Evolutionary conservation across 2,329 filamentous ascomycete genomes (phyloP).

Genomic region (Rachicladosporium sp.): DNA sequence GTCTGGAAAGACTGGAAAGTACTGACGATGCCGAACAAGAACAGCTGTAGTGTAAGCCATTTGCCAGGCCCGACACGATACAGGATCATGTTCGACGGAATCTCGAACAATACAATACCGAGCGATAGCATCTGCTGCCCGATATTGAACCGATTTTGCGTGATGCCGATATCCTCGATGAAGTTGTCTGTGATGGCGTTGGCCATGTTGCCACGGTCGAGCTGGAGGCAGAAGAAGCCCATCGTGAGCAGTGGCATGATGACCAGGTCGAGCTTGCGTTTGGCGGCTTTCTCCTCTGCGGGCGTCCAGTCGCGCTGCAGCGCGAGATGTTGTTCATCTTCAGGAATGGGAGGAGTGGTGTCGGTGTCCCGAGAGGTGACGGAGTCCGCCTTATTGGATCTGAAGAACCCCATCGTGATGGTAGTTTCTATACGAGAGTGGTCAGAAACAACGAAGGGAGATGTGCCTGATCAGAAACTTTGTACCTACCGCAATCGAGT

Average conservation of each 20-base stretch:
- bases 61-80: slow-evolving; percentile 25
- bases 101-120: slow-evolving; percentile 23
- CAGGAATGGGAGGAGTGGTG: not conserved
- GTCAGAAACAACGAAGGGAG: no score
- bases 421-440: no score
- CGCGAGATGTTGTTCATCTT: slow-evolving; percentile 7
- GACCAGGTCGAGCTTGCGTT: slow-evolving; percentile 21
- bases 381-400: no score
- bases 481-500: no score
- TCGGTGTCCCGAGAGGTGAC: no score
- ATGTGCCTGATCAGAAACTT: no score
- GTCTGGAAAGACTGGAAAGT: slow-evolving; percentile 31
- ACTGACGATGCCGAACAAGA: slow-evolving; percentile 27
- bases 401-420: no score
- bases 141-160: slow-evolving; percentile 22
- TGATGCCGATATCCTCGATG: slow-evolving; percentile 20
- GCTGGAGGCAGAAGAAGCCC: slow-evolving; percentile 19
- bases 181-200: slow-evolving; percentile 23
- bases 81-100: slow-evolving; percentile 21
- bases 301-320: slow-evolving; percentile 13
- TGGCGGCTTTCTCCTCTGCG: slow-evolving; percentile 19
- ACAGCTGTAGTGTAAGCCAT: slow-evolving; percentile 29
- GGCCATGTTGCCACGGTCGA: slow-evolving; percentile 17
- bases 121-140: slow-evolving; percentile 24
- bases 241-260: slow-evolving; percentile 23